phyloP scores from a whole-genome alignment of 352 stramenopile species.

The Globisporangium cederbergense region DNA sequence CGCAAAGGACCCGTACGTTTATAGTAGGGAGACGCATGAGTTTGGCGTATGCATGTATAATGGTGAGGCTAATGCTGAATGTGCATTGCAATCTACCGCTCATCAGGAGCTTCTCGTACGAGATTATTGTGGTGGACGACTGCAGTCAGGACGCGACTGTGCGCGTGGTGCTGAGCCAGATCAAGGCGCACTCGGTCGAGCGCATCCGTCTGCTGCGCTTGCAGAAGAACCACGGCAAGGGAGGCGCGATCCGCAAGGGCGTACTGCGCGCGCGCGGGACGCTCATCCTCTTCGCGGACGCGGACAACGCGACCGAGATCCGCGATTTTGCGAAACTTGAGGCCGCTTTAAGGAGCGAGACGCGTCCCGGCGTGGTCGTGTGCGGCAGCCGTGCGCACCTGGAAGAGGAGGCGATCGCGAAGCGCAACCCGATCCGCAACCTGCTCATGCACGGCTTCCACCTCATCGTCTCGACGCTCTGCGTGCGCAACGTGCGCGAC shows the following conservation, averaged over 20 bases:
- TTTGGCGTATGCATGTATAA: not conserved
- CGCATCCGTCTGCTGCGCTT: conserved; percentile 78
- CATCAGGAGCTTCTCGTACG: conserved; percentile 46
- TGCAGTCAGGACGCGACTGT: conserved; percentile 85
- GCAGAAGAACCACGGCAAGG: conserved; percentile 90
- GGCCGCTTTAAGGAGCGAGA: conserved; percentile 38
- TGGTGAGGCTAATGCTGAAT: conserved; percentile 1
- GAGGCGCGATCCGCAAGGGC: conserved; percentile 86
- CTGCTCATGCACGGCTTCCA: conserved; percentile 93
- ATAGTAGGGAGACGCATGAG: not conserved
- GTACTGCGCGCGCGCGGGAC: conserved; percentile 80
- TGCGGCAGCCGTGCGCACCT: conserved; percentile 90
- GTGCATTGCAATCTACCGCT: not conserved
- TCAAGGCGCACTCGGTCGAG: conserved; percentile 40
- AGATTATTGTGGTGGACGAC: conserved; percentile 93
- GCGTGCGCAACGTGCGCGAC: conserved; percentile 84
- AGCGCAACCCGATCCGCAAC: conserved; percentile 84
- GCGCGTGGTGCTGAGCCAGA: conserved; percentile 54
- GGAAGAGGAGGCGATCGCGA: conserved; percentile 80
- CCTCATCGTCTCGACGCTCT: conserved; percentile 86
- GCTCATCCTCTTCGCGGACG: conserved; percentile 89
- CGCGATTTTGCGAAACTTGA: conserved; percentile 84
- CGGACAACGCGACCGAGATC: conserved; percentile 92
- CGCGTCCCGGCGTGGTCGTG: conserved; percentile 56
- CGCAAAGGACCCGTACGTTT: conserved; percentile 35